A percentile compares a stretch with the other conserved stretches of the same genome.
phyloP scores from a whole-genome alignment of 202 grass and related monocot species.

The Zizania palustris region DNA sequence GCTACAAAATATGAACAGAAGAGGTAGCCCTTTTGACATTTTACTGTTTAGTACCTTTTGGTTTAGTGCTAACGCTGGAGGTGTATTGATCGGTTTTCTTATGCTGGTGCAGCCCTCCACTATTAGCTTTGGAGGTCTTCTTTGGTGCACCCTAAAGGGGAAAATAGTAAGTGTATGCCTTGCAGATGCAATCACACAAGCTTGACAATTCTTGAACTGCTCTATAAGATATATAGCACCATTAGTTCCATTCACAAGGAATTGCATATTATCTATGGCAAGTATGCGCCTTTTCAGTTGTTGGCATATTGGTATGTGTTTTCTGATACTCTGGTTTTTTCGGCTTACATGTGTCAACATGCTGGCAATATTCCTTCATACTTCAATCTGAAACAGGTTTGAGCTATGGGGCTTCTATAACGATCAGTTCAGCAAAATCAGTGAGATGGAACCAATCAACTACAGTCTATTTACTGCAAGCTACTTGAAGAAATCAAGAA shows the following conservation, averaged over 20 bases:
- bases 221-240: conserved; percentile 33
- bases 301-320: conserved; percentile 94
- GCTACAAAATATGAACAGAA: neutral
- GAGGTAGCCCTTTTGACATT: neutral
- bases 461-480: conserved; percentile 71
- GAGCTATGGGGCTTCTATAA: conserved; percentile 78
- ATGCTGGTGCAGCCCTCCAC: conserved; percentile 7
- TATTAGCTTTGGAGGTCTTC: conserved; percentile 24
- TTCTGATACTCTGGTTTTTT: conserved; percentile 28
- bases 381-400: conserved; percentile 54
- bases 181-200: conserved; percentile 22
- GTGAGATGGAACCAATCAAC: conserved; percentile 63
- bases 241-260: conserved; percentile 47
- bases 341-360: neutral
- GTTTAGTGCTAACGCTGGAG: neutral
- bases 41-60: conserved; percentile 41
- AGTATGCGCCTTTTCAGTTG: conserved; percentile 81
- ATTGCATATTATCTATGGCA: conserved; percentile 58
- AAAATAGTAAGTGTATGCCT: neutral
- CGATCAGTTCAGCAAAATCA: conserved; percentile 66
- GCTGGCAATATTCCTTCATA: neutral
- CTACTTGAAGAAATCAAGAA: conserved; percentile 68
- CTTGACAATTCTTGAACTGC: neutral
- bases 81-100: conserved; percentile 1
- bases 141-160: conserved; percentile 31